Evolutionary conservation across 495 filamentous ascomycete species (phyloP).

Genomic region (Aspergillus coremiiformis): DNA sequence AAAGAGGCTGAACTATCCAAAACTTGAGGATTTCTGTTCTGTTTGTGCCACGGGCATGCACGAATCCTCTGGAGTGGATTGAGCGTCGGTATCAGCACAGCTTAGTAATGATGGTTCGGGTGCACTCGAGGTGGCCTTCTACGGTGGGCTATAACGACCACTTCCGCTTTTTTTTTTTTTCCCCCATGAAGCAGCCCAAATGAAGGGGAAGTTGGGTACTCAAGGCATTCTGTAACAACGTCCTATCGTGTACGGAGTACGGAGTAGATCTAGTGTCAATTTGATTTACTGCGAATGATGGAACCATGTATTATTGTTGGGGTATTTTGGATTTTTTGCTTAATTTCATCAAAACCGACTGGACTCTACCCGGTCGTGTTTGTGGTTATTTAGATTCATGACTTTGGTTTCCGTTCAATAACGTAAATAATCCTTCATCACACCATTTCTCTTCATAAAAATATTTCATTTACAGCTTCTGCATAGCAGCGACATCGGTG

Average conservation of each 20-base stretch:
- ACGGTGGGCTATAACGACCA: neutral
- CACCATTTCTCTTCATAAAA: conserved; percentile 32
- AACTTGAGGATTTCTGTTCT: neutral
- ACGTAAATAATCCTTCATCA: conserved; percentile 39
- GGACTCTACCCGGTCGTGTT: conserved; percentile 7
- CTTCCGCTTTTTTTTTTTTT: neutral
- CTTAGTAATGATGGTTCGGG: neutral
- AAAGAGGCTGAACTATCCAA: neutral
- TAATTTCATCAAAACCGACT: conserved; percentile 20
- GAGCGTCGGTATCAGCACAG: neutral
- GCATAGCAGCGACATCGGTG: conserved; percentile 85
- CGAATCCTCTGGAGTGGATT: neutral
- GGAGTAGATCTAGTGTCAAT: no score
- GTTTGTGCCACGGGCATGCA: neutral
- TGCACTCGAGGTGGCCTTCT: conserved; percentile 3
- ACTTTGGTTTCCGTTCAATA: conserved; percentile 18
- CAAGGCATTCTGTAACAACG: neutral
- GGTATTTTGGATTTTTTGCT: conserved; percentile 18
- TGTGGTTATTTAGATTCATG: conserved; percentile 21
- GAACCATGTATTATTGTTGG: conserved; percentile 1
- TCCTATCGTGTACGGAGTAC: no score
- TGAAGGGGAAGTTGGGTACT: neutral
- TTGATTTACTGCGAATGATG: neutral
- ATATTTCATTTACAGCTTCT: conserved; percentile 67
- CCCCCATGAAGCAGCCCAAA: neutral